These are phyloP conservation scores for Sporothrix schenckii DNA, from an alignment of 2,329 filamentous ascomycete genomes.

Conservation along the genomic window DNA sequence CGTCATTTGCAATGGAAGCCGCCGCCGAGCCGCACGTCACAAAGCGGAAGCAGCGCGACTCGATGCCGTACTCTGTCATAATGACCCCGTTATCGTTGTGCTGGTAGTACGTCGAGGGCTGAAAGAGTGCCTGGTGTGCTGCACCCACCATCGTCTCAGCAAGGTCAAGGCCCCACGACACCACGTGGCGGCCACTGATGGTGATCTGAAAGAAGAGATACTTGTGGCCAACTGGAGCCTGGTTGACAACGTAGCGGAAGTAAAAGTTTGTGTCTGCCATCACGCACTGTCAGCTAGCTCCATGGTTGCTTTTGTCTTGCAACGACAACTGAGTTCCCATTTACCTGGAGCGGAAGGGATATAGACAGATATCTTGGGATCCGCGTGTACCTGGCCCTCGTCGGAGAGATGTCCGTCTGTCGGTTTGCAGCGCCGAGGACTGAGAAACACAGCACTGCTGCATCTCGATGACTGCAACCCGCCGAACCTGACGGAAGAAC, in stretches of 20 bases:
- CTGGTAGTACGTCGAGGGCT: constrained; percentile 49
- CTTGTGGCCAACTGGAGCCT: constrained; percentile 42
- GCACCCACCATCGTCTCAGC: constrained; percentile 45
- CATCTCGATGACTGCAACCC: constrained; percentile 28
- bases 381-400: constrained; percentile 39
- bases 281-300: background rate
- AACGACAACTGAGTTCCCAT: constrained; percentile 20
- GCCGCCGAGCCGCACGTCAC: constrained; percentile 46
- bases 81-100: constrained; percentile 46
- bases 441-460: constrained; percentile 23
- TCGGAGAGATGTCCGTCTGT: background rate
- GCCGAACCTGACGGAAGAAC: constrained; percentile 48
- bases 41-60: constrained; percentile 57
- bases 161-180: constrained; percentile 57
- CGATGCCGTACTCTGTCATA: constrained; percentile 48
- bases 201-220: constrained; percentile 59
- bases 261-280: constrained; percentile 55
- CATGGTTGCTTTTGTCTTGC: too few species aligned
- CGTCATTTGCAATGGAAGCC: constrained; percentile 53
- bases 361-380: constrained; percentile 57
- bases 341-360: constrained; percentile 58
- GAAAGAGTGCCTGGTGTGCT: constrained; percentile 50
- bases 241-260: constrained; percentile 53
- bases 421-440: constrained; percentile 23
- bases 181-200: constrained; percentile 57